Percentiles rank a stretch among this genome's conserved stretches.
These are phyloP conservation scores for Firmiana major DNA, from an alignment of 345 rosid species.

Conservation along the genomic window DNA sequence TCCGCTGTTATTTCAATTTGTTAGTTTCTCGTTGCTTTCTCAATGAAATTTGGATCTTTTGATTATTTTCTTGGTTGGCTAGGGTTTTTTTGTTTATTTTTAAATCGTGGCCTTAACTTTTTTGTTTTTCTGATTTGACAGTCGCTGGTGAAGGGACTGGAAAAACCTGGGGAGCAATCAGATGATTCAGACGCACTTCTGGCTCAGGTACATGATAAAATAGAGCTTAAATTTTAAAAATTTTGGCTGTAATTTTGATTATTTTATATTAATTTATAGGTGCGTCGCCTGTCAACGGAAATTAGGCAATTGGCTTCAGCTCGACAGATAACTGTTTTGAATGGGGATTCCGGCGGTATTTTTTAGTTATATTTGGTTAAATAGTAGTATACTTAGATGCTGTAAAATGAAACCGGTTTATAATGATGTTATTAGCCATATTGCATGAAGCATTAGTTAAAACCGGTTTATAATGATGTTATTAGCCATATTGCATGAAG, in stretches of 20 bases:
- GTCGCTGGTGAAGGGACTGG: constrained; percentile 57
- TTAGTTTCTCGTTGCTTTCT: not conserved
- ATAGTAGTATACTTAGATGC: not conserved
- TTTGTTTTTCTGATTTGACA: constrained; percentile 19
- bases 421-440: not conserved
- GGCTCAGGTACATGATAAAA: constrained; percentile 50
- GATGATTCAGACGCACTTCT: constrained; percentile 64
- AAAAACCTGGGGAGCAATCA: constrained; percentile 48
- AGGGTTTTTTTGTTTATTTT: not conserved
- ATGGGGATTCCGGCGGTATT: constrained; percentile 60
- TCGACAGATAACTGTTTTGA: constrained; percentile 70
- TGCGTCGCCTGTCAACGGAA: constrained; percentile 63
- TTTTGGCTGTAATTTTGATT: not conserved
- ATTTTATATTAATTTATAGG: constrained; percentile 30
- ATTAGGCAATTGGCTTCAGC: constrained; percentile 60
- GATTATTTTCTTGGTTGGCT: not conserved
- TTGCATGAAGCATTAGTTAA: not conserved
- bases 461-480: not conserved
- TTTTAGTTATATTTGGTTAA: not conserved
- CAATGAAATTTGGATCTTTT: not conserved
- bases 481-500: not conserved
- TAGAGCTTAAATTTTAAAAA: not conserved
- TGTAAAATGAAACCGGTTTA: not conserved
- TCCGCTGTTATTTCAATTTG: not conserved
- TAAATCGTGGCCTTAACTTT: not conserved